phyloP scores from a whole-genome alignment of 768 basidiomycete genomes.

The Trametes meyenii region DNA sequence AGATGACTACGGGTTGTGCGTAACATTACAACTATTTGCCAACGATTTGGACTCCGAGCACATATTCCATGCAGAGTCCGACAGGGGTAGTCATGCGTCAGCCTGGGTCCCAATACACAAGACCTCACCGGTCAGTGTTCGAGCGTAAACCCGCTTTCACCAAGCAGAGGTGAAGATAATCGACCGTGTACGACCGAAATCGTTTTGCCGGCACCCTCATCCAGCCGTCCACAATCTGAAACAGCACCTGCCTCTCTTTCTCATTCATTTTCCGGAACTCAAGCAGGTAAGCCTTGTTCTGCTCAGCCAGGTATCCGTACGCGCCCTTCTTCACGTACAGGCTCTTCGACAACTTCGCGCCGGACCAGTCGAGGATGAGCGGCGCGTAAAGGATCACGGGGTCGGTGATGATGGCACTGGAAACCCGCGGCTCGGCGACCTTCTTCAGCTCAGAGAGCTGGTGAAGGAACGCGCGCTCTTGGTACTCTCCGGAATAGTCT shows the following conservation, averaged over 20 bases:
- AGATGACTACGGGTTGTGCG: too few species aligned
- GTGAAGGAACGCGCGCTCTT: constrained; percentile 4
- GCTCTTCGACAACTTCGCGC: constrained; percentile 21
- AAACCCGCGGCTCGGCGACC: not conserved
- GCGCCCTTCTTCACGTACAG: constrained; percentile 9
- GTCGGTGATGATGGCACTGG: not conserved
- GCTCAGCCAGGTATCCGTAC: constrained; percentile 29
- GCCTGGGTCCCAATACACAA: too few species aligned
- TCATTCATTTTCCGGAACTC: constrained; percentile 31
- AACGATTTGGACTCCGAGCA: too few species aligned
- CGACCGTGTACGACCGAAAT: constrained; percentile 1
- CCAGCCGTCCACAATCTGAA: constrained; percentile 33
- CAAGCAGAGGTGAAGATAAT: not conserved
- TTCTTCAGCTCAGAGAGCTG: constrained; percentile 1
- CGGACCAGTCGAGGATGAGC: constrained; percentile 14
- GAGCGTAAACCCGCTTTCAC: not conserved
- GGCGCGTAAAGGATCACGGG: constrained; percentile 7
- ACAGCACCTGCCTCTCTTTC: constrained; percentile 29
- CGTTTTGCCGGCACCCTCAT: constrained; percentile 29
- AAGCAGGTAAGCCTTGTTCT: constrained; percentile 31
- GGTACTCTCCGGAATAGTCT: constrained; percentile 12
- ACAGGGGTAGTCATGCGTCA: too few species aligned
- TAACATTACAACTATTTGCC: too few species aligned
- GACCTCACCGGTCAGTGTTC: not conserved
- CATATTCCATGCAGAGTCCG: too few species aligned